Base-by-base conservation (phyloP, 2,329 filamentous ascomycete genomes). In the Alternaria arbusti region DNA sequence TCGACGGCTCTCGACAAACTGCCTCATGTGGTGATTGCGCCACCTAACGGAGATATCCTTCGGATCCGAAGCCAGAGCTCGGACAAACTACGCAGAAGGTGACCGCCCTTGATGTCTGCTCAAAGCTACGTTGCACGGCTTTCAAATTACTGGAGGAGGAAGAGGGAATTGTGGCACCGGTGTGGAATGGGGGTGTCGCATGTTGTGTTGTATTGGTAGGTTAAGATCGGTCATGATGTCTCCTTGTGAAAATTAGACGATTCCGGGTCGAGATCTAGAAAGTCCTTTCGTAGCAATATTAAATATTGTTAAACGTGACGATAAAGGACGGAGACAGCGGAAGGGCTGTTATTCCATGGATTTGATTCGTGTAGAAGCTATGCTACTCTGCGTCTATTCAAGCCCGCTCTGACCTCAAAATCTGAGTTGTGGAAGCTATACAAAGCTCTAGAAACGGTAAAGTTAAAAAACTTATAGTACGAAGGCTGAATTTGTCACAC, bases 121-220 rank as follows among this genome's bases (percentile, higher is more conserved):
- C 0, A 32, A 1, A 1, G 32, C 4, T 1, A 3, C 9, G 5
- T n/a, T 3, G 15, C 15, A 9, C 15, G 32, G 32, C 1, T 10
- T 1, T 9, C 1, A 10, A 10, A 2, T 1, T 40, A 10, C 32
- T 40, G 15, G 32, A n/a, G 7, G 13, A 15, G 32, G 15, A n/a
- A 9, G 32, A 40, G 15, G 15, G 15, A 8, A 40, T 40, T 40
- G 8, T 40, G 32, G 0, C 1, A 5, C 8, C 4, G 15, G 9
- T 1, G 9, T 17, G 32, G 32, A 8, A 36, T 36, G 15, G 13
- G 13, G 13, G 1, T 7, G 3, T 13, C 2, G 32, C 4, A 40
- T n/a, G 15, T 40, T 3, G 36, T 10, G n/a, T 17, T 3, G 36
- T 3, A 40, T 17, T 3, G 1, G 36, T 1, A 11, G n/a, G n/a